A percentile compares a stretch with the other conserved stretches of the same genome.
Evolutionary conservation across 2,329 filamentous ascomycete species (phyloP).

Genomic region (Phaeophleospora eucalypticola): DNA sequence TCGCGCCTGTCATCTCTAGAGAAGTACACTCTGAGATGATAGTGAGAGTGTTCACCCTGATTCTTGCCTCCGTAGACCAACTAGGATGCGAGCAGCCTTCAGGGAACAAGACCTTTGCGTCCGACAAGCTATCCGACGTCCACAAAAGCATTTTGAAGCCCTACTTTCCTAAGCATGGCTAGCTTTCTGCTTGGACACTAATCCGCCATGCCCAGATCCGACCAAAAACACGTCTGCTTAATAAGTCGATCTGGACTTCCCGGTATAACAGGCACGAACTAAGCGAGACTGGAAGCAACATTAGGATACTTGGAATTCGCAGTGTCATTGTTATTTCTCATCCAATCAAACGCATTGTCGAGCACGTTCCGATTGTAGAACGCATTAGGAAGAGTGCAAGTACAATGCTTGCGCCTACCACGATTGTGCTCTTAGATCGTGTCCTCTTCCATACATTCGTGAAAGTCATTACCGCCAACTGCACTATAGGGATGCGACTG

Average conservation of each 20-base stretch:
- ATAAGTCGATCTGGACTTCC: conserved; percentile 19
- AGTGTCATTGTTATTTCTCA: conserved; percentile 14
- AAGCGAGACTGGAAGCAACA: conserved; percentile 13
- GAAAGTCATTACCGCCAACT: too few species aligned
- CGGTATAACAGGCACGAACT: conserved; percentile 18
- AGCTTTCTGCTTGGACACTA: conserved; percentile 14
- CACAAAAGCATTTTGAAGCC: conserved; percentile 4
- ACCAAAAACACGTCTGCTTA: conserved; percentile 13
- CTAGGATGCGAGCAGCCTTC: not conserved
- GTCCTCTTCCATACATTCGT: too few species aligned
- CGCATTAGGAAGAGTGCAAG: conserved; percentile 12
- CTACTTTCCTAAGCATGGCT: not conserved
- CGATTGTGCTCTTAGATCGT: too few species aligned
- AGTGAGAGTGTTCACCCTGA: not conserved
- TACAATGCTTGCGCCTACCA: conserved; percentile 9
- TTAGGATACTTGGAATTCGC: conserved; percentile 11
- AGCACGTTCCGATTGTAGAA: conserved; percentile 7
- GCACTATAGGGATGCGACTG: too few species aligned
- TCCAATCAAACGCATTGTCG: conserved; percentile 7
- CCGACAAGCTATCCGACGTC: conserved; percentile 2
- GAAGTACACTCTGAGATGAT: not conserved
- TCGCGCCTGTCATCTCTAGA: not conserved
- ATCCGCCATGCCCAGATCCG: conserved; percentile 13
- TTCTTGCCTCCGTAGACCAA: not conserved
- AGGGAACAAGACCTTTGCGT: not conserved